Conservation (phyloP, 192 early-diverging fungal species). For the Paraglomus occultum region DNA sequence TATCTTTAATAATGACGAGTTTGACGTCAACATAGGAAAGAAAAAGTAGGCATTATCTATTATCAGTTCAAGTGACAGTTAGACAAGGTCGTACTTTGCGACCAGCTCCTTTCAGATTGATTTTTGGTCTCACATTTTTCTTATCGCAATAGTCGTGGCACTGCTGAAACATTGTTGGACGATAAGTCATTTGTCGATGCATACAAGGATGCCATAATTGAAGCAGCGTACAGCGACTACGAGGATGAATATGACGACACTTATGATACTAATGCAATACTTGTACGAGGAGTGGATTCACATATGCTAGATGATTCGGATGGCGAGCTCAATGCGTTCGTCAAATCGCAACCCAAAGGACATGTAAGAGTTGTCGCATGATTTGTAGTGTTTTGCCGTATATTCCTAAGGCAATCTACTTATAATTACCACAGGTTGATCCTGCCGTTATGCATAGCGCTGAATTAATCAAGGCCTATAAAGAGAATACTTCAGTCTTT, state of each 20-base stretch:
- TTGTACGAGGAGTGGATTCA: conserved; percentile 54
- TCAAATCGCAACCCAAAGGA: background rate
- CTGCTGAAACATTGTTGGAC: conserved; percentile 46
- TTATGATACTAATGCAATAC: conserved; percentile 73
- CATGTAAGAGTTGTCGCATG: background rate
- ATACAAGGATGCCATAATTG: conserved; percentile 46
- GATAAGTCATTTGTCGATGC: conserved; percentile 56
- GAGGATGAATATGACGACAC: conserved; percentile 94
- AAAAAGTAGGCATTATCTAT: conserved; percentile 44
- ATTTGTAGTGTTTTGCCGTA: conserved; percentile 10
- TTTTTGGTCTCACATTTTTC: background rate
- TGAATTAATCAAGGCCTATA: conserved; percentile 59
- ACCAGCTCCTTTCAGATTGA: background rate
- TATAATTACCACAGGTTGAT: conserved; percentile 37
- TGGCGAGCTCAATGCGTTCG: conserved; percentile 18
- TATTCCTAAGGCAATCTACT: conserved; percentile 20
- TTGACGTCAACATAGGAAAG: conserved; percentile 86
- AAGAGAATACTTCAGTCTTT: conserved; percentile 59
- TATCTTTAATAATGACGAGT: conserved; percentile 91
- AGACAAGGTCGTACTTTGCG: background rate
- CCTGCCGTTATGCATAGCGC: conserved; percentile 62
- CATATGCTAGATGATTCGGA: conserved; percentile 58
- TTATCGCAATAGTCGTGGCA: conserved; percentile 37
- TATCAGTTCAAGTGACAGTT: too few relatives aligned
- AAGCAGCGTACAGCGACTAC: conserved; percentile 52